Conservation (phyloP, 352 stramenopile genomes). For the Phytophthora sp. region DNA sequence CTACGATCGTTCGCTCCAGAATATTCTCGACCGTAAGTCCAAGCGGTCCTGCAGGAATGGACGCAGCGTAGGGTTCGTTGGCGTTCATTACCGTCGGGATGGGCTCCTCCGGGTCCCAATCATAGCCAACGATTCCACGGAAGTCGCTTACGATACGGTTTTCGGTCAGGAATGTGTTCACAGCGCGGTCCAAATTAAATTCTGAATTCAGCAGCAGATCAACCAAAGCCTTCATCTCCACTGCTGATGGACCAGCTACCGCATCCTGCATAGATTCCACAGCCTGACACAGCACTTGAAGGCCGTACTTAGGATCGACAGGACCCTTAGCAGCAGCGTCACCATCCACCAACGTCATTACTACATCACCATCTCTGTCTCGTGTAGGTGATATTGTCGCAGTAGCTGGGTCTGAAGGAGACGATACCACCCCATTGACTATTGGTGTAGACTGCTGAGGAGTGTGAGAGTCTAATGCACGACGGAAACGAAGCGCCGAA, state of each 20-base stretch:
- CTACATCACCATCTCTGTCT: slow-evolving; percentile 71
- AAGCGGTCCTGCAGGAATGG: slow-evolving; percentile 80
- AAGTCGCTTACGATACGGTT: slow-evolving; percentile 84
- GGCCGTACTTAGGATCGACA: slow-evolving; percentile 79
- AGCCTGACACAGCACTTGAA: slow-evolving; percentile 75
- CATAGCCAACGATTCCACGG: slow-evolving; percentile 66
- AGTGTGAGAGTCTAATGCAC: slow-evolving; percentile 56
- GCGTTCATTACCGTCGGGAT: slow-evolving; percentile 54
- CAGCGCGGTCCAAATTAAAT: slow-evolving; percentile 79
- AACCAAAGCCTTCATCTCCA: slow-evolving; percentile 79
- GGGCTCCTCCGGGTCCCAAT: slow-evolving; percentile 66
- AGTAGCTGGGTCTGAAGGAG: not conserved
- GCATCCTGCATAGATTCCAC: slow-evolving; percentile 86
- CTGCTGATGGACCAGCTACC: slow-evolving; percentile 51
- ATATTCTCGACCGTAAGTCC: slow-evolving; percentile 91
- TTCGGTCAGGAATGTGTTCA: slow-evolving; percentile 87
- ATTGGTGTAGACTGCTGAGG: slow-evolving; percentile 14
- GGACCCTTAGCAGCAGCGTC: slow-evolving; percentile 24
- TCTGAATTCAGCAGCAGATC: slow-evolving; percentile 77
- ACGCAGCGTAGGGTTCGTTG: slow-evolving; percentile 62
- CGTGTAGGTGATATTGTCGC: slow-evolving; percentile 16
- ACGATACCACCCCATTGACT: slow-evolving; percentile 21
- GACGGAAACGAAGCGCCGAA: slow-evolving; percentile 75
- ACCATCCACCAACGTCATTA: slow-evolving; percentile 52
- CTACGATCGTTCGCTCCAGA: slow-evolving; percentile 86